These are phyloP conservation scores for Phytophthora cryptogea DNA, from an alignment of 352 stramenopile species.

Conservation along the genomic window DNA sequence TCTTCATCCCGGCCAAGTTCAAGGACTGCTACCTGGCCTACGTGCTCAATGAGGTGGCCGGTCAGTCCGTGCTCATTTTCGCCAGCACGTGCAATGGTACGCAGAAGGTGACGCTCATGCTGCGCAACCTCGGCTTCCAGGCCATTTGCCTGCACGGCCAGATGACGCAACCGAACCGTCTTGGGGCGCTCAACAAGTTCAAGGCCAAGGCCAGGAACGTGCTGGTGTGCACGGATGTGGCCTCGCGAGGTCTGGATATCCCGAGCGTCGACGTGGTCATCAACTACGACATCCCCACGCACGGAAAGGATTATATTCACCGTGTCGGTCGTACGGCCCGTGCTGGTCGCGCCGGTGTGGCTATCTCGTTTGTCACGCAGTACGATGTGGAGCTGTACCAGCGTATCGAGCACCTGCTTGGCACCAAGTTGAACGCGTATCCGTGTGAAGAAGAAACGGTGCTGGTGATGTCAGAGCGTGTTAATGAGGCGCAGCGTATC, in stretches of 20 bases:
- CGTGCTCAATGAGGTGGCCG: slow-evolving; percentile 97
- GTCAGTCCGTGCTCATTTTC: slow-evolving; percentile 98
- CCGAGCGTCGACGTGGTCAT: slow-evolving; percentile 98
- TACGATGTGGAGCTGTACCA: slow-evolving; percentile 99
- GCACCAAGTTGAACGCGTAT: slow-evolving; percentile 82
- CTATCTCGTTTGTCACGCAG: slow-evolving; percentile 98
- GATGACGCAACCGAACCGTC: slow-evolving; percentile 97
- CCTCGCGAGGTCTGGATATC: slow-evolving; percentile 95
- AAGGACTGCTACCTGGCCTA: slow-evolving; percentile 99
- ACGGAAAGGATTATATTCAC: slow-evolving; percentile 99
- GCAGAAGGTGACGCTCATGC: slow-evolving; percentile 95
- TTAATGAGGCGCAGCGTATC: slow-evolving; percentile 97
- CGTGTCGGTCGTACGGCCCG: slow-evolving; percentile 97
- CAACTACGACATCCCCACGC: slow-evolving; percentile 98
- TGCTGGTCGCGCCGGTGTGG: slow-evolving; percentile 93
- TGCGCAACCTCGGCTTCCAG: slow-evolving; percentile 98
- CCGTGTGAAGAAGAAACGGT: slow-evolving; percentile 95
- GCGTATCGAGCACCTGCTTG: slow-evolving; percentile 92
- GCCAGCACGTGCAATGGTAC: slow-evolving; percentile 98
- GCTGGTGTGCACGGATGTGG: slow-evolving; percentile 90
- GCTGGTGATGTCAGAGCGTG: slow-evolving; percentile 95
- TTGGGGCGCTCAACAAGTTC: slow-evolving; percentile 98
- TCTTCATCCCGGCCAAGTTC: slow-evolving; percentile 99
- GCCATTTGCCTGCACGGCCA: slow-evolving; percentile 98
- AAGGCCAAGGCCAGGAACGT: slow-evolving; percentile 92